A percentile compares a stretch with the other conserved stretches of the same genome.
phyloP scores from a whole-genome alignment of 805 yeast species.

The Lipomyces orientalis region DNA sequence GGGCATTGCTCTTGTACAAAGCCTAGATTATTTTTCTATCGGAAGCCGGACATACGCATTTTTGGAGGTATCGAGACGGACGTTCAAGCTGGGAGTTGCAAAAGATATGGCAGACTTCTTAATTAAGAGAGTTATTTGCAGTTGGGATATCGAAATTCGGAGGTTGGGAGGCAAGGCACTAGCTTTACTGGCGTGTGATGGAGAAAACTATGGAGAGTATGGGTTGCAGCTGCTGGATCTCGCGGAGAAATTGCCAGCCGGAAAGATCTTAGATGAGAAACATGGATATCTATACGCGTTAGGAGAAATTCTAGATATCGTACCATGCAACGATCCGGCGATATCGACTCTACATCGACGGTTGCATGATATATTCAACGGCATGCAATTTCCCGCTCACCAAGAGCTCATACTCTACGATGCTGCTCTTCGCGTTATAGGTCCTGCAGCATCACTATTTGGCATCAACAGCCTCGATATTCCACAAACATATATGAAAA shows the following conservation, averaged over 20 bases:
- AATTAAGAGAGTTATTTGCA: slow-evolving; percentile 44
- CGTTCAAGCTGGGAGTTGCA: slow-evolving; percentile 29
- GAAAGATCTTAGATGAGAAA: slow-evolving; percentile 29
- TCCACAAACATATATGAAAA: slow-evolving; percentile 46
- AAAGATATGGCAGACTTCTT: slow-evolving; percentile 43
- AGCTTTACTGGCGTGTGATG: slow-evolving; percentile 15
- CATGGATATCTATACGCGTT: slow-evolving; percentile 41
- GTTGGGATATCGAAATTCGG: slow-evolving; percentile 52
- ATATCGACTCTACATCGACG: not conserved
- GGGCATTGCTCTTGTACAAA: slow-evolving; percentile 57
- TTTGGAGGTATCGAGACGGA: slow-evolving; percentile 46
- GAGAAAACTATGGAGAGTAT: not conserved
- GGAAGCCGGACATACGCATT: slow-evolving; percentile 54
- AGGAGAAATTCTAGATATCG: slow-evolving; percentile 36
- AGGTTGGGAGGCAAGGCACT: slow-evolving; percentile 53
- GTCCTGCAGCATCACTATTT: slow-evolving; percentile 7
- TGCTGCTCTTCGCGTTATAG: slow-evolving; percentile 26
- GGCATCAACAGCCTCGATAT: slow-evolving; percentile 37
- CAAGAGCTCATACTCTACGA: slow-evolving; percentile 22
- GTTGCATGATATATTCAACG: slow-evolving; percentile 13
- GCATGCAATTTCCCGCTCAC: slow-evolving; percentile 19
- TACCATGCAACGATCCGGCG: not conserved
- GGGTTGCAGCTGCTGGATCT: slow-evolving; percentile 31
- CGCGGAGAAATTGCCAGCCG: slow-evolving; percentile 4
- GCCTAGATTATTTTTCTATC: slow-evolving; percentile 58